A percentile compares a stretch with the other conserved stretches of the same genome.
These are phyloP conservation scores for Hericium erinaceus DNA, from an alignment of 768 basidiomycete genomes.

Conservation along the genomic window DNA sequence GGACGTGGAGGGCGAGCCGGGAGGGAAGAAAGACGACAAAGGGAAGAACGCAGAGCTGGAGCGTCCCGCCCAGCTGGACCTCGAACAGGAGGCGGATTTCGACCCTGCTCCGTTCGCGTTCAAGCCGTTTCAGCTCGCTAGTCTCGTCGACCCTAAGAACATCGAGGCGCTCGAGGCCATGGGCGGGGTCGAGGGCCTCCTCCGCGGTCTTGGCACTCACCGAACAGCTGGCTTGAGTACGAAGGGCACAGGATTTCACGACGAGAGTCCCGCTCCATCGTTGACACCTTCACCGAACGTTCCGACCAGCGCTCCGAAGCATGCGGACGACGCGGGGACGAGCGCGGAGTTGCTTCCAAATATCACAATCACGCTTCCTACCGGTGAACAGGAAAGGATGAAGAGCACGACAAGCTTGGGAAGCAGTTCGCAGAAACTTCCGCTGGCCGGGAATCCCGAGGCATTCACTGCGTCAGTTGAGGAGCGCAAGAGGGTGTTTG, in stretches of 20 bases:
- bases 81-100: constrained; percentile 33
- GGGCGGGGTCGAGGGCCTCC: constrained; percentile 61
- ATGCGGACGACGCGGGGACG: constrained; percentile 12
- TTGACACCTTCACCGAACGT: neutral
- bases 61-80: constrained; percentile 20
- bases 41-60: constrained; percentile 10
- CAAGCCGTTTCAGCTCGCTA: constrained; percentile 69
- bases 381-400: constrained; percentile 18
- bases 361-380: constrained; percentile 32
- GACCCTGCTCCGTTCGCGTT: constrained; percentile 68
- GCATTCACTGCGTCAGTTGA: constrained; percentile 29
- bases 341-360: constrained; percentile 14
- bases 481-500: constrained; percentile 40
- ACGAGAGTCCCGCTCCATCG: neutral
- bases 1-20: neutral
- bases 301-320: neutral
- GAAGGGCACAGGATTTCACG: neutral
- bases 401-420: constrained; percentile 7
- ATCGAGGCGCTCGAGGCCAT: constrained; percentile 53
- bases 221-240: constrained; percentile 32
- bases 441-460: neutral
- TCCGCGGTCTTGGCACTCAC: constrained; percentile 69
- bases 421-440: neutral
- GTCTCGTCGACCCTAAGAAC: constrained; percentile 85
- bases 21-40: constrained; percentile 11